Evolutionary conservation across 2,329 filamentous ascomycete genomes (phyloP), one percentile per base, ranked within the genome.

Genomic region (Knufia fluminis): DNA sequence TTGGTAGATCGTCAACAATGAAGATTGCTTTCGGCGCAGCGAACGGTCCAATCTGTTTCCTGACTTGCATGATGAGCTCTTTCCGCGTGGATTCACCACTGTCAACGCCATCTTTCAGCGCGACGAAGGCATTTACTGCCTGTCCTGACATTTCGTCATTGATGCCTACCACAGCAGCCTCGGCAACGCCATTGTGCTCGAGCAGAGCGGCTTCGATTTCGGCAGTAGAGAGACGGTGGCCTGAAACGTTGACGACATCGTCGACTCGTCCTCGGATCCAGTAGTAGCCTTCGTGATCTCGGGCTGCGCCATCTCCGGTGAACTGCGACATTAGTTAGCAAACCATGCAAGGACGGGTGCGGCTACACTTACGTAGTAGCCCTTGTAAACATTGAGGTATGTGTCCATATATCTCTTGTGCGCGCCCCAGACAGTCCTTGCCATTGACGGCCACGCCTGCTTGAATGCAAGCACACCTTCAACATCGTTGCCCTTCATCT

Each of bases 381-480:
- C 92, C 73, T 89, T 88, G 77, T 98, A 98, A 8, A 96, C 90
- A 62, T 94, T 94, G 61, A 98, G 71, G 69, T 98, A 98, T 9
- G 92, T 97, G 61, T 98, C 91, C 88, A 96, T 91, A 69, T 96
- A 98, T 64, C 92, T 82, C 79, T 94, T 92, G 76, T 98, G 92
- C 33, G 90, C 89, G 59, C 91, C 91, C 82, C 89, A 98, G 56
- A 98, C 91, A 22, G 92, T 98, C 58, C 92, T 86, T 46, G 91
- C 88, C 90, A 98, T 97, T 68, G 88, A 95, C 20, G 92, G 92
- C 92, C 92, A 98, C 50, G 92, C 75, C 72, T 97, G 87, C 79
- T 95, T 97, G 76, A 98, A 94, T 45, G 87, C 89, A 52, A 98
- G 74, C 24, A 97, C 91, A 67, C 92, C 92, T 72, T 98, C 92